Conservation (phyloP, 306 rosid genomes). For the Sesbania bispinosa region DNA sequence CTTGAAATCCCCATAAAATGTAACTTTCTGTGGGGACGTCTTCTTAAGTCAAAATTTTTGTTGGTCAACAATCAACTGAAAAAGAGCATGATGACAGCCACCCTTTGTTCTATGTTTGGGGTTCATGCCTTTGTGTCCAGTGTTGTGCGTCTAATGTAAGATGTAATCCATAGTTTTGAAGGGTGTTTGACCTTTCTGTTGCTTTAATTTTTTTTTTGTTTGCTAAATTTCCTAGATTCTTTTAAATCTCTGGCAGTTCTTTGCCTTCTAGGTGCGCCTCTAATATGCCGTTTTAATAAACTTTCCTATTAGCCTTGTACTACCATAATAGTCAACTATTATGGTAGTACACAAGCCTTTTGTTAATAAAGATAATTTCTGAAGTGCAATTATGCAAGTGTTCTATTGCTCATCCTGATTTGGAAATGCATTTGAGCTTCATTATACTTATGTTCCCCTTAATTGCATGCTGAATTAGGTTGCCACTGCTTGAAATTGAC, state of each 20-base stretch:
- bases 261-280: not conserved
- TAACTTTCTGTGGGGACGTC: not conserved
- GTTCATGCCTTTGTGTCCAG: not conserved
- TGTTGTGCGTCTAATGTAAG: not conserved
- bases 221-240: not conserved
- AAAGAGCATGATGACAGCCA: not conserved
- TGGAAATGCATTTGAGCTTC: not conserved
- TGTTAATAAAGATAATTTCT: not conserved
- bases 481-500: not conserved
- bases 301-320: not conserved
- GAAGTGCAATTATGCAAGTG: not conserved
- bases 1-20: not conserved
- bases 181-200: not conserved
- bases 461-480: not conserved
- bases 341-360: no score
- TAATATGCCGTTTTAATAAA: not conserved
- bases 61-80: not conserved
- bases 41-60: not conserved
- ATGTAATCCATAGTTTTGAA: not conserved
- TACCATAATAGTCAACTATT: no score
- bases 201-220: not conserved
- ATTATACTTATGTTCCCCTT: not conserved
- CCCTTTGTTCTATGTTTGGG: not conserved
- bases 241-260: not conserved
- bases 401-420: constrained; percentile 5